These are phyloP conservation scores for Syncephalastrum racemosum DNA, from an alignment of 371 early-diverging fungal species.

Conservation along the genomic window DNA sequence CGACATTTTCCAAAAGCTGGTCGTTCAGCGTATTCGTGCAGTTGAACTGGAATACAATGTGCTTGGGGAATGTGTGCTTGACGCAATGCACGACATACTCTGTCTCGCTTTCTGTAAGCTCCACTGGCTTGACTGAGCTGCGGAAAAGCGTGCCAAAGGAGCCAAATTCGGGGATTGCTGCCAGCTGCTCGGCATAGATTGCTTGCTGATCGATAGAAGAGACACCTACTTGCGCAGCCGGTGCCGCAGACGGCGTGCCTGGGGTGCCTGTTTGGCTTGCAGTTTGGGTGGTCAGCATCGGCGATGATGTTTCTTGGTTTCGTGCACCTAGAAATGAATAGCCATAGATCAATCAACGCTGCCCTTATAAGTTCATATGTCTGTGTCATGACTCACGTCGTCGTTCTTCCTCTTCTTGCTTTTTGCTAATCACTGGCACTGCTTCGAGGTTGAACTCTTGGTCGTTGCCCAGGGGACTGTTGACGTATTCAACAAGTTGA, in stretches of 20 bases:
- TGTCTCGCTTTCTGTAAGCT: conserved; percentile 92
- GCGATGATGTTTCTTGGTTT: conserved; percentile 31
- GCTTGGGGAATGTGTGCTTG: conserved; percentile 90
- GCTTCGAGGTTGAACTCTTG: conserved; percentile 76
- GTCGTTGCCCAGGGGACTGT: conserved; percentile 57
- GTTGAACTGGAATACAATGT: conserved; percentile 95
- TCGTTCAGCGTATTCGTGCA: conserved; percentile 94
- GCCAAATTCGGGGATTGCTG: conserved; percentile 80
- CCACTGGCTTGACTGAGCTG: conserved; percentile 72
- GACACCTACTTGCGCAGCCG: conserved; percentile 17
- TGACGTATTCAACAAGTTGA: conserved; percentile 81
- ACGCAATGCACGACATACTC: conserved; percentile 92
- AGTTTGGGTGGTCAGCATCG: conserved; percentile 29
- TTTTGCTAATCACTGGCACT: conserved; percentile 81
- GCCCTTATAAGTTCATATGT: background rate
- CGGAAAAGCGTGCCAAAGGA: conserved; percentile 86
- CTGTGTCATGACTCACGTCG: conserved; percentile 31
- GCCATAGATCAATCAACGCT: too few relatives aligned
- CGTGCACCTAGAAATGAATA: conserved; percentile 19
- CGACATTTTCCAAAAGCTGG: conserved; percentile 87
- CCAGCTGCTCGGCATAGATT: conserved; percentile 73
- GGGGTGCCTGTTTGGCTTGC: conserved; percentile 22
- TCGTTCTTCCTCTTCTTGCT: conserved; percentile 74
- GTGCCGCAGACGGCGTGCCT: conserved; percentile 20
- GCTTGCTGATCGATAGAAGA: conserved; percentile 67